These are phyloP conservation scores for Zarea fungicola DNA, from an alignment of 2,329 filamentous ascomycete genomes.

Conservation along the genomic window DNA sequence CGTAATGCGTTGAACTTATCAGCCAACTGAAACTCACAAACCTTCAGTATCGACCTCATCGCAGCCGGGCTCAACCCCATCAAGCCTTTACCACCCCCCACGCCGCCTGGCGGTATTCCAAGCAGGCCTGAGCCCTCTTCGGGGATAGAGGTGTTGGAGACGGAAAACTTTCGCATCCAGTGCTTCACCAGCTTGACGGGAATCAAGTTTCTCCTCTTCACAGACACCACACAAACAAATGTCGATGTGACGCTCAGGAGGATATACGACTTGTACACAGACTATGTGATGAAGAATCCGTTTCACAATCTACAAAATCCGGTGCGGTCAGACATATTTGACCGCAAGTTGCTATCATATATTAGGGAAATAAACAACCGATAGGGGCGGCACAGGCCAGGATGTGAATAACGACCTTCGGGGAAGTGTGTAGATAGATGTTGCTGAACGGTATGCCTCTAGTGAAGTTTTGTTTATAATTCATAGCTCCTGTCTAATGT, in stretches of 20 bases:
- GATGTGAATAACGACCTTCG: constrained; percentile 7
- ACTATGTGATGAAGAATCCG: constrained; percentile 99
- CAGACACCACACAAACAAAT: constrained; percentile 80
- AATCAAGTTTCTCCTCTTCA: constrained; percentile 93
- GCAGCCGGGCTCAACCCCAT: constrained; percentile 58
- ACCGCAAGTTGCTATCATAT: constrained; percentile 76
- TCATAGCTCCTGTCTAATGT: constrained; percentile 28
- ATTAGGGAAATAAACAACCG: constrained; percentile 67
- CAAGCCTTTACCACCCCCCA: constrained; percentile 30
- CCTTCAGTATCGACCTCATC: constrained; percentile 60
- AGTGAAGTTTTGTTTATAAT: background rate
- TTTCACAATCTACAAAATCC: constrained; percentile 99
- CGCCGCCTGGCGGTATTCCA: constrained; percentile 34
- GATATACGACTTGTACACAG: constrained; percentile 91
- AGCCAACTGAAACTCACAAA: constrained; percentile 12
- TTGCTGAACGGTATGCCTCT: background rate
- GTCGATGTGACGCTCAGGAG: constrained; percentile 77
- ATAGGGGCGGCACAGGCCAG: constrained; percentile 21
- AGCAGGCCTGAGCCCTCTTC: constrained; percentile 60
- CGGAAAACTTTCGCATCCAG: constrained; percentile 88
- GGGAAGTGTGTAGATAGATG: no score
- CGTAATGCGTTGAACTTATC: constrained; percentile 17
- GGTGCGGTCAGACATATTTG: constrained; percentile 90
- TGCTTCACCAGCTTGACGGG: constrained; percentile 95
- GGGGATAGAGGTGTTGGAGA: constrained; percentile 88